These are phyloP conservation scores for Incumbomyces lentus DNA, from an alignment of 2,329 filamentous ascomycete species.

Conservation along the genomic window DNA sequence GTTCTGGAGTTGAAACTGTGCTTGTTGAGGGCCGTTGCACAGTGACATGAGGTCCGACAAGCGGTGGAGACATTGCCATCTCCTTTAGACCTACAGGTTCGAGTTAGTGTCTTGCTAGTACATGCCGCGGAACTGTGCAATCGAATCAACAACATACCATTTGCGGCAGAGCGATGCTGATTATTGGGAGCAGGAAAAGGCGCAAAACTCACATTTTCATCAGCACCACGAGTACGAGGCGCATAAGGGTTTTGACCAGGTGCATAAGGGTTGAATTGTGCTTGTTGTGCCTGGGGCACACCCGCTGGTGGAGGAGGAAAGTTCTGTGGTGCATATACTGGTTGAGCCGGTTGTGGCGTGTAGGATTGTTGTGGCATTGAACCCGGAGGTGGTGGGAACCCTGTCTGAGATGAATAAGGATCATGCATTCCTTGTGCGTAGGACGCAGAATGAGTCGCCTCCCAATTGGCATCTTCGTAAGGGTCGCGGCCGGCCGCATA, in stretches of 20 bases:
- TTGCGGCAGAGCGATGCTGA: conserved; percentile 26
- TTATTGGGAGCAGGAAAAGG: conserved; percentile 25
- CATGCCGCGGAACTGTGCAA: conserved; percentile 13
- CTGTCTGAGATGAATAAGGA: conserved; percentile 24
- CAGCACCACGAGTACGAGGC: conserved; percentile 30
- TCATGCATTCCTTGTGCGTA: conserved; percentile 26
- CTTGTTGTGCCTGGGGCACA: conserved; percentile 11
- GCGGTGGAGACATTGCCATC: conserved; percentile 8
- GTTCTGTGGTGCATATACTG: conserved; percentile 11
- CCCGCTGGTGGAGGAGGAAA: conserved; percentile 10
- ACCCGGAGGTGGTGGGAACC: conserved; percentile 34
- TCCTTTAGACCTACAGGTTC: conserved; percentile 18
- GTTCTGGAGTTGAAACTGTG: neutral
- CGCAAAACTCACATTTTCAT: conserved; percentile 43
- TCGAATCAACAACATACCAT: conserved; percentile 31
- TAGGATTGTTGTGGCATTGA: conserved; percentile 9
- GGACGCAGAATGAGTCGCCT: conserved; percentile 26
- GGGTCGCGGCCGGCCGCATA: conserved; percentile 22
- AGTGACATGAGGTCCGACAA: conserved; percentile 6
- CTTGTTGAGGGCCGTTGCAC: conserved; percentile 10
- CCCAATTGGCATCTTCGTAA: conserved; percentile 29
- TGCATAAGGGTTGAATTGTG: conserved; percentile 23
- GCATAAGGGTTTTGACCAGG: conserved; percentile 31
- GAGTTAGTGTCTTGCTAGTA: conserved; percentile 12
- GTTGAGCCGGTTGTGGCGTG: neutral